Evolutionary conservation across 176 grass and related monocot genomes (phyloP).

Genomic region (Zea luxurians): DNA sequence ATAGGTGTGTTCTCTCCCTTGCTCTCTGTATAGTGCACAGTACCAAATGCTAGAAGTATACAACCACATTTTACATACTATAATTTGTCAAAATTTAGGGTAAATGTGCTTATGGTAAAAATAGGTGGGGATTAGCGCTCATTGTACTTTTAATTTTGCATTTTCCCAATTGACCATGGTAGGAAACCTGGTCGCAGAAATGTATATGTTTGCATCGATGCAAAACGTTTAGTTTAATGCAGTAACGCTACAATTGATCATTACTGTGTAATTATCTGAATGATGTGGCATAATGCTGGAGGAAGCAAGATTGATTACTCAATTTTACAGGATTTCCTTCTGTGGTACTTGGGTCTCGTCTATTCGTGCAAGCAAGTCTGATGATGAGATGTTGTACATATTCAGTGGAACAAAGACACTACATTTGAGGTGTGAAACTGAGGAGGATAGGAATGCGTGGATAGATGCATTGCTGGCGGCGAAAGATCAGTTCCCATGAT

Average conservation of each 20-base stretch:
- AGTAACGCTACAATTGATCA: background rate
- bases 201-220: background rate
- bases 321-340: conserved; percentile 19
- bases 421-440: conserved; percentile 80
- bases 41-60: background rate
- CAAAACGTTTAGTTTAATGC: background rate
- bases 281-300: conserved; percentile 27
- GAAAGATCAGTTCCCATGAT: conserved; percentile 69
- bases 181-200: conserved; percentile 13
- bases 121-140: background rate
- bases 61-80: background rate
- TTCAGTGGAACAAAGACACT: conserved; percentile 91
- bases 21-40: background rate
- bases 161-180: conserved; percentile 27
- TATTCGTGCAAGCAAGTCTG: conserved; percentile 90
- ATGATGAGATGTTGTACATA: conserved; percentile 98
- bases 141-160: conserved; percentile 13
- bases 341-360: conserved; percentile 75
- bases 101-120: conserved; percentile 28
- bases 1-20: conserved; percentile 48
- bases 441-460: conserved; percentile 76
- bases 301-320: conserved; percentile 19
- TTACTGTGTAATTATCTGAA: conserved; percentile 12
- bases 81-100: background rate
- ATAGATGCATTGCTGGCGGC: conserved; percentile 65